Conservation (phyloP, 2,329 filamentous ascomycete genomes). For the Ophiostoma himal-ulmi region DNA sequence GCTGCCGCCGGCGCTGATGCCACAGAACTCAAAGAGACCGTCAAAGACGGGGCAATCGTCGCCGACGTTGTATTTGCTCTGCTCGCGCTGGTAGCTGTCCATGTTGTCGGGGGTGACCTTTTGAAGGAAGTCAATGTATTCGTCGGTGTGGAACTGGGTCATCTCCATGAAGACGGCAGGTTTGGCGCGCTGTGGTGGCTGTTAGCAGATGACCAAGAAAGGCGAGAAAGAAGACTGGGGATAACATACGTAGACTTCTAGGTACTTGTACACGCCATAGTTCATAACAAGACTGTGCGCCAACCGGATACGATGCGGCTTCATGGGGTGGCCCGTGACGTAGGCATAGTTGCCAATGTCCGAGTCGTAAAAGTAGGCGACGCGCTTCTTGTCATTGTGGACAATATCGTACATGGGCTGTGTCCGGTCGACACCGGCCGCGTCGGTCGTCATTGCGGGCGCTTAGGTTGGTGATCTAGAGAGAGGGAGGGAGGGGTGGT, state of each 20-base stretch:
- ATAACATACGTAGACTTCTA: slow-evolving; percentile 81
- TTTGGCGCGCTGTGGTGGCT: slow-evolving; percentile 61
- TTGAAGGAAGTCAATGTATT: slow-evolving; percentile 91
- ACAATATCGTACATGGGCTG: slow-evolving; percentile 25
- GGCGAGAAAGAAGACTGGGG: not conserved
- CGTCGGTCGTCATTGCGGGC: slow-evolving; percentile 30
- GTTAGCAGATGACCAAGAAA: slow-evolving; percentile 16
- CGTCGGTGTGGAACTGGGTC: slow-evolving; percentile 87
- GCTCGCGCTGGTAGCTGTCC: slow-evolving; percentile 86
- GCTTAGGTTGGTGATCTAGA: not conserved
- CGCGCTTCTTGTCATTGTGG: slow-evolving; percentile 59
- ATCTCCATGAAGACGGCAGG: slow-evolving; percentile 85
- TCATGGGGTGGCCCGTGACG: slow-evolving; percentile 96
- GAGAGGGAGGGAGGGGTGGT: not conserved
- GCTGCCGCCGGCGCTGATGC: slow-evolving; percentile 87
- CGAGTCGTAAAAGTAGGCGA: slow-evolving; percentile 97
- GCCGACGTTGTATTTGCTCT: slow-evolving; percentile 88
- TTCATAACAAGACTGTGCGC: slow-evolving; percentile 95
- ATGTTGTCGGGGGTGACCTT: slow-evolving; percentile 99
- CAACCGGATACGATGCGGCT: slow-evolving; percentile 89
- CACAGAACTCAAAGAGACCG: slow-evolving; percentile 94
- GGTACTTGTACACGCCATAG: slow-evolving; percentile 91
- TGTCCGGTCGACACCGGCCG: slow-evolving; percentile 25
- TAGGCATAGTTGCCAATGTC: slow-evolving; percentile 99
- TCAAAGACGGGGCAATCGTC: slow-evolving; percentile 98